Evolutionary conservation across 2,329 filamentous ascomycete genomes (phyloP), one percentile per base, ranked within the genome.

Genomic region (Aspergillus costaricaensis): DNA sequence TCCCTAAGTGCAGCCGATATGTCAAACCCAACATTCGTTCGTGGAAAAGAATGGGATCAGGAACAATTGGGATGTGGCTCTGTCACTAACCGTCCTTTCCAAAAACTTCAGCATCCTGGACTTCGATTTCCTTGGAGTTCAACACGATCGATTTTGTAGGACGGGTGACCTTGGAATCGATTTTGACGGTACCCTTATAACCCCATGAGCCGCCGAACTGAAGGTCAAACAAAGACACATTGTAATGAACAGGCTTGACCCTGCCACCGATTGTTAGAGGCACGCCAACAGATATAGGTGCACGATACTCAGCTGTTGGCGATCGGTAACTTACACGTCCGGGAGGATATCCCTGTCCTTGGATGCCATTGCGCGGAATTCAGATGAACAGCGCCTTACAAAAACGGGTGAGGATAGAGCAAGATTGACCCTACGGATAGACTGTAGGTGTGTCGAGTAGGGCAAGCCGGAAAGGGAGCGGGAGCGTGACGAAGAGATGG

Each of bases 201-300:
- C 85, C 87, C 88, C 94, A 96, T 61, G 80, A 80, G 58, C 85
- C 85, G 65, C 85, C 84, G 57, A 87, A 79, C 68, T 96, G 88
- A 65, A 99, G 81, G 69, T 95, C 89, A 72, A 83, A 87, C 68
- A 99, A 85, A 58, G 89, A 91, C 66, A 99, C 83, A 71, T 86
- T 82, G 80, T 99, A 99, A 80, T 98, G 92, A 64, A 83, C 81
- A 2, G 95, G 92, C 80, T 92, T 94, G 74, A 94, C 87, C 72
- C 86, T 88, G 39, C 67, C 49, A 68, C 62, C 39, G 27, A 27
- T 17, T 17, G 50, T 63, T 57, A 58, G 57, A 5, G 12, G 15
- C 3, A 27, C 52, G 48, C 36, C 44, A 48, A 36, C 17, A 61
- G 62, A 59, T 49, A 59, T 49, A 27, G 38, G 19, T 32, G 23